phyloP scores from a whole-genome alignment of 495 filamentous ascomycete genomes.

The Clavariopsis aquatica region DNA sequence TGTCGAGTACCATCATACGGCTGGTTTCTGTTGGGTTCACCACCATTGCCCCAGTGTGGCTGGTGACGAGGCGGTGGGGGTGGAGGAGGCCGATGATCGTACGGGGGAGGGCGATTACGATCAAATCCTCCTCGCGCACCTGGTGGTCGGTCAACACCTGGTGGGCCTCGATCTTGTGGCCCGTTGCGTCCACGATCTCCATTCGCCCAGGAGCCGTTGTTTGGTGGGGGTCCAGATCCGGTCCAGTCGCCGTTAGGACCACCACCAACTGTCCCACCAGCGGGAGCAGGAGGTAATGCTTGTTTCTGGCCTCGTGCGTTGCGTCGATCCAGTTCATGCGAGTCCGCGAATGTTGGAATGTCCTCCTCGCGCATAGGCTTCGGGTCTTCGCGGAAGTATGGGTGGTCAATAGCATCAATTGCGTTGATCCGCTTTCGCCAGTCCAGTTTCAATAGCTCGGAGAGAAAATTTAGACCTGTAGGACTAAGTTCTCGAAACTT shows the following conservation, averaged over 20 bases:
- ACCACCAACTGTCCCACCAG: constrained; percentile 81
- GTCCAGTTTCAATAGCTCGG: constrained; percentile 82
- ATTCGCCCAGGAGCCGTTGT: constrained; percentile 26
- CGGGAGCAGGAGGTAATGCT: constrained; percentile 81
- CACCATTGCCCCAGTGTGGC: constrained; percentile 28
- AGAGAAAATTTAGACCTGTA: constrained; percentile 73
- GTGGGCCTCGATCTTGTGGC: constrained; percentile 32
- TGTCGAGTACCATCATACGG: constrained; percentile 15
- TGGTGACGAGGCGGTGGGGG: constrained; percentile 35
- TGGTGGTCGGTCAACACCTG: constrained; percentile 20
- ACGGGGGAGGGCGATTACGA: constrained; percentile 23
- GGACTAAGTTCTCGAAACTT: constrained; percentile 68
- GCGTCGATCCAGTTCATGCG: constrained; percentile 90
- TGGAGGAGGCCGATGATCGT: constrained; percentile 41
- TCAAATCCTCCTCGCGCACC: constrained; percentile 28
- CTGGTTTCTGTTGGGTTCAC: neutral
- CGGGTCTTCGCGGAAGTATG: constrained; percentile 80
- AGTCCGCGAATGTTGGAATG: constrained; percentile 85
- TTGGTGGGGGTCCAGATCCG: constrained; percentile 42
- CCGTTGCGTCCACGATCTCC: constrained; percentile 28
- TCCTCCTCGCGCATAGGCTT: constrained; percentile 79
- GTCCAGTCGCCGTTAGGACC: constrained; percentile 65
- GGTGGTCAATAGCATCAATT: constrained; percentile 88
- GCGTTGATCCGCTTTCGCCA: constrained; percentile 88
- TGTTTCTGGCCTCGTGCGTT: constrained; percentile 80